Evolutionary conservation across 1,284 basidiomycete genomes (phyloP).

Genomic region (Anthracocystis setariae): DNA sequence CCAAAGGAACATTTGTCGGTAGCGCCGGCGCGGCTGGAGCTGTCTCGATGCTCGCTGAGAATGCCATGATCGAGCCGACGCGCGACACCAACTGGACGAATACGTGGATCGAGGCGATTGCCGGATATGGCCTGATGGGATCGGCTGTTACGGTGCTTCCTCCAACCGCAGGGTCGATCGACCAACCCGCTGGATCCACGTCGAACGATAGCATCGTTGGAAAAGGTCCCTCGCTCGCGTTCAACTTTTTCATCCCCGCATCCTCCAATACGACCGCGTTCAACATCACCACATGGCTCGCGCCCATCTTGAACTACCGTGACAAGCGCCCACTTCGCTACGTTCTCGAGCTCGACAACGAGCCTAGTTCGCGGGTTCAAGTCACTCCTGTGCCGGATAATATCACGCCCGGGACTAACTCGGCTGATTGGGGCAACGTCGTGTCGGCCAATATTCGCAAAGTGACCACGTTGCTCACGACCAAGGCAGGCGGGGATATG

Average conservation of each 20-base stretch:
- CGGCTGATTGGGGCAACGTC: slow-evolving; percentile 33
- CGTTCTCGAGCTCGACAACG: slow-evolving; percentile 24
- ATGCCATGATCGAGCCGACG: slow-evolving; percentile 12
- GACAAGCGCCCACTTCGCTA: slow-evolving; percentile 24
- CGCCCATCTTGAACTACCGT: slow-evolving; percentile 33
- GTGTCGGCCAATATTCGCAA: slow-evolving; percentile 26
- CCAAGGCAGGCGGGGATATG: background rate
- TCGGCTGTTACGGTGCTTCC: slow-evolving; percentile 33
- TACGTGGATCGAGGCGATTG: slow-evolving; percentile 73
- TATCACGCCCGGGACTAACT: slow-evolving; percentile 33
- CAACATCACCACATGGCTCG: slow-evolving; percentile 32
- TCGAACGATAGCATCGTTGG: slow-evolving; percentile 5
- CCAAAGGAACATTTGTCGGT: slow-evolving; percentile 70
- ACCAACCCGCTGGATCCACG: background rate
- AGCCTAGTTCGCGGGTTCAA: slow-evolving; percentile 3
- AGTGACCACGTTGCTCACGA: slow-evolving; percentile 18
- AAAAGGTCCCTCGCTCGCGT: slow-evolving; percentile 21
- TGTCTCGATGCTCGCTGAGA: slow-evolving; percentile 28
- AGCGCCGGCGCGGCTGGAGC: slow-evolving; percentile 3
- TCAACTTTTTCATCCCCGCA: slow-evolving; percentile 17
- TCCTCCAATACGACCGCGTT: slow-evolving; percentile 2
- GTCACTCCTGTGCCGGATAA: slow-evolving; percentile 28
- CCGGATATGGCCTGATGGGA: slow-evolving; percentile 56
- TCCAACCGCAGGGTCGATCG: slow-evolving; percentile 23
- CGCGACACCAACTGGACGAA: slow-evolving; percentile 71